Evolutionary conservation across 2,329 filamentous ascomycete genomes (phyloP).

Genomic region (Aspergillus eucalypticola): DNA sequence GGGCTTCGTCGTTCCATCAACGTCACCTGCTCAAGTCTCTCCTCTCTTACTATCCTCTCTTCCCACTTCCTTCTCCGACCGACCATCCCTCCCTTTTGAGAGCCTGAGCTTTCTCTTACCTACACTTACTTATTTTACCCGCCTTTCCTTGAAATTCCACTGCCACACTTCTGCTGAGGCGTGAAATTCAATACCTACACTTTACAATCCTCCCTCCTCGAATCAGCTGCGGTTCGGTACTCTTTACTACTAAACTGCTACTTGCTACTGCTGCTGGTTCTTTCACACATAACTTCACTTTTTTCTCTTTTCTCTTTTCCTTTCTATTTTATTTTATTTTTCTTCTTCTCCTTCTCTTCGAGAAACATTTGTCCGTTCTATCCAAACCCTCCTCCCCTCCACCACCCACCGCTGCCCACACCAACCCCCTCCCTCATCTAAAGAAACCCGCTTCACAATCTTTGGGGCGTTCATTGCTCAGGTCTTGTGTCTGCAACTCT

Average conservation of each 20-base stretch:
- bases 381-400: constrained; percentile 15
- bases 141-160: constrained; percentile 18
- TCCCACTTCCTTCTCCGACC: constrained; percentile 19
- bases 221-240: constrained; percentile 11
- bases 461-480: constrained; percentile 16
- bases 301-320: constrained; percentile 12
- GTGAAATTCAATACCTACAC: constrained; percentile 12
- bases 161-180: constrained; percentile 19
- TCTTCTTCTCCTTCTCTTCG: constrained; percentile 9
- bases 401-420: no score
- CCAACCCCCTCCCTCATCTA: no score
- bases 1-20: constrained; percentile 36
- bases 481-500: constrained; percentile 31
- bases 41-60: constrained; percentile 23
- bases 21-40: constrained; percentile 30
- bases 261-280: constrained; percentile 14
- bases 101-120: constrained; percentile 8
- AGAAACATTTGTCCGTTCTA: constrained; percentile 9
- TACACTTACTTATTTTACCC: constrained; percentile 17
- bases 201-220: constrained; percentile 6
- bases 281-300: constrained; percentile 8
- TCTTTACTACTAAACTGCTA: constrained; percentile 13
- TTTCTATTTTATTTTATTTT: constrained; percentile 2
- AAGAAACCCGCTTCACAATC: constrained; percentile 17
- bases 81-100: constrained; percentile 17